phyloP scores from a whole-genome alignment of 306 rosid genomes.

The Pyrus betulifolia region DNA sequence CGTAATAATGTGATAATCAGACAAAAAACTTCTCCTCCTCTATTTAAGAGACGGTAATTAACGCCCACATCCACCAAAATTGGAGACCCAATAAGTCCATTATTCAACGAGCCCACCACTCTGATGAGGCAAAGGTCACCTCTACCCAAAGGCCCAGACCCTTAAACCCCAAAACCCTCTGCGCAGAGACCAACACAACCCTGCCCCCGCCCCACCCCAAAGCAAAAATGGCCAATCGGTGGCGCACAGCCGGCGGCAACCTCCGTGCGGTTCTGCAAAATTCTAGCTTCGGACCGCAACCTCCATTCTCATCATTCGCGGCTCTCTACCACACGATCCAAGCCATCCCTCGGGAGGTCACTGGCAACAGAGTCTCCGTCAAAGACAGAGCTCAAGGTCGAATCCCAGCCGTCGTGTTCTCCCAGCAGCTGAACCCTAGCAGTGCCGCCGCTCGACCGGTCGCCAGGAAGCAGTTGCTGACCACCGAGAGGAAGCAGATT shows the following conservation, averaged over 20 bases:
- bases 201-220: too few species aligned
- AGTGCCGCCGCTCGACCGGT: slow-evolving; percentile 8
- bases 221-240: slow-evolving; percentile 54
- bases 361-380: slow-evolving; percentile 48
- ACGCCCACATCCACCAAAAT: neutral
- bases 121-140: neutral
- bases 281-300: neutral
- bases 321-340: slow-evolving; percentile 73
- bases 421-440: slow-evolving; percentile 30
- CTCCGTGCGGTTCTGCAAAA: slow-evolving; percentile 20
- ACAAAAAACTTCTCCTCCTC: too few species aligned
- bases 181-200: neutral
- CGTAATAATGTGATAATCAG: too few species aligned
- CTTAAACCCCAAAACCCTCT: slow-evolving; percentile 20
- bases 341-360: slow-evolving; percentile 73
- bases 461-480: slow-evolving; percentile 56
- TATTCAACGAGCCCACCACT: neutral
- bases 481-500: slow-evolving; percentile 81
- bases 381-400: slow-evolving; percentile 75
- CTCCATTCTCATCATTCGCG: neutral
- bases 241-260: slow-evolving; percentile 55
- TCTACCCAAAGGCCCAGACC: slow-evolving; percentile 4
- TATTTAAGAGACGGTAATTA: neutral
- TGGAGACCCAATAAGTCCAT: neutral
- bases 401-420: slow-evolving; percentile 76